These are phyloP conservation scores for Phytophthora lateralis DNA, from an alignment of 352 stramenopile species.

Conservation along the genomic window DNA sequence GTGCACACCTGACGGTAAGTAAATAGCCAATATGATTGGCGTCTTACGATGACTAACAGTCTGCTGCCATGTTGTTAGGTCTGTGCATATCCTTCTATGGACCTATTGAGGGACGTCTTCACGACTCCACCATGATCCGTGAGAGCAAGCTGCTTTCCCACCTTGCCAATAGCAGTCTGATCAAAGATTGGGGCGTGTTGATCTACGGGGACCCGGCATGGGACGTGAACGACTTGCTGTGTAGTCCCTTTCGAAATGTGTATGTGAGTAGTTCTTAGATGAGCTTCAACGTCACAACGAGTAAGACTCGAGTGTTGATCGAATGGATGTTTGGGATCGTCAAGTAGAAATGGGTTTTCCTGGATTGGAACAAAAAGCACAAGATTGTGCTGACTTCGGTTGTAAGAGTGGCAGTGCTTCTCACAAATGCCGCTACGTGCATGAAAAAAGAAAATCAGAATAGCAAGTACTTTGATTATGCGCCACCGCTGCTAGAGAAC, in stretches of 20 bases:
- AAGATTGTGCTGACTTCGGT: constrained; percentile 16
- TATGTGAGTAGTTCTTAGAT: background rate
- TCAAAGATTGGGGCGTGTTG: constrained; percentile 1
- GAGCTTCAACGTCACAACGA: constrained; percentile 13
- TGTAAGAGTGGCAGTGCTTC: background rate
- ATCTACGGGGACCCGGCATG: constrained; percentile 12
- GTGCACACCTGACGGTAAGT: constrained; percentile 11
- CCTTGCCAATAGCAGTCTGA: background rate
- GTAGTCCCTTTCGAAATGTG: constrained; percentile 13
- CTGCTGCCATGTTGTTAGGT: background rate
- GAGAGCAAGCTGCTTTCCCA: constrained; percentile 6
- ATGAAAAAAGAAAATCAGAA: constrained; percentile 10
- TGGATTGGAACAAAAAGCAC: constrained; percentile 25
- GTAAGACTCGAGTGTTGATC: constrained; percentile 4
- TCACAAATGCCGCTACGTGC: constrained; percentile 14
- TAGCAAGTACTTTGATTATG: constrained; percentile 11
- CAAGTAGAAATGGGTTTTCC: constrained; percentile 14
- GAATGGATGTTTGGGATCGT: constrained; percentile 17
- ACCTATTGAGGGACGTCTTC: constrained; percentile 3
- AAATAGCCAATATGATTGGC: too few relatives aligned
- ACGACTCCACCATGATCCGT: constrained; percentile 13
- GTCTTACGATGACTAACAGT: background rate
- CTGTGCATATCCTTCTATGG: constrained; percentile 17
- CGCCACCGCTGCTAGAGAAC: constrained; percentile 8
- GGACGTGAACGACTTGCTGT: constrained; percentile 1